phyloP scores from a whole-genome alignment of 805 yeast species.

The Saturnispora besseyi region DNA sequence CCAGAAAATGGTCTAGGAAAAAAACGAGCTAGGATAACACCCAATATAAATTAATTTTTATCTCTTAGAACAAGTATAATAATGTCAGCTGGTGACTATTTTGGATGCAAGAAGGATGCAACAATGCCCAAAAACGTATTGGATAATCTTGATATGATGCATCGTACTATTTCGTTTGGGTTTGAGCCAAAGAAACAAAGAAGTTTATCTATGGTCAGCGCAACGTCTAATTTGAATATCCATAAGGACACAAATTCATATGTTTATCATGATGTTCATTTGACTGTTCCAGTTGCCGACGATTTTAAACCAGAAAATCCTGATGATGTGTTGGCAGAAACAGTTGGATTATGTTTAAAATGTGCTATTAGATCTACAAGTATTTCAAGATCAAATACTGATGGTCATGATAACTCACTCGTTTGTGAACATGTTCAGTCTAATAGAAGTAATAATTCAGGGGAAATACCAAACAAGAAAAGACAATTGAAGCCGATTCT shows the following conservation, averaged over 20 bases:
- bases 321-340: slow-evolving; percentile 5
- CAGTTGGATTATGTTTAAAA: slow-evolving; percentile 10
- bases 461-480: neutral
- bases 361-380: slow-evolving; percentile 10
- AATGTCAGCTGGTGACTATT: slow-evolving; percentile 1
- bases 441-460: neutral
- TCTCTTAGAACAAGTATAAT: too few species aligned
- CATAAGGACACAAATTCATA: neutral
- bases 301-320: slow-evolving; percentile 20
- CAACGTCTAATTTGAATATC: neutral
- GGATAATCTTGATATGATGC: neutral
- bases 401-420: neutral
- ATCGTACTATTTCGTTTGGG: slow-evolving; percentile 6
- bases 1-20: neutral
- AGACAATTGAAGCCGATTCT: slow-evolving; percentile 11
- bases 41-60: neutral
- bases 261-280: slow-evolving; percentile 19
- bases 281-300: slow-evolving; percentile 13
- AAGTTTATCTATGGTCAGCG: neutral
- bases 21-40: neutral
- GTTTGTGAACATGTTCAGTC: neutral
- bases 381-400: neutral
- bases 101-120: neutral
- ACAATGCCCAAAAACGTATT: neutral
- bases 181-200: slow-evolving; percentile 3